Percentiles rank a stretch among this genome's conserved stretches.
These are phyloP conservation scores for Castanospermum australe DNA, from an alignment of 306 rosid genomes.

Conservation along the genomic window DNA sequence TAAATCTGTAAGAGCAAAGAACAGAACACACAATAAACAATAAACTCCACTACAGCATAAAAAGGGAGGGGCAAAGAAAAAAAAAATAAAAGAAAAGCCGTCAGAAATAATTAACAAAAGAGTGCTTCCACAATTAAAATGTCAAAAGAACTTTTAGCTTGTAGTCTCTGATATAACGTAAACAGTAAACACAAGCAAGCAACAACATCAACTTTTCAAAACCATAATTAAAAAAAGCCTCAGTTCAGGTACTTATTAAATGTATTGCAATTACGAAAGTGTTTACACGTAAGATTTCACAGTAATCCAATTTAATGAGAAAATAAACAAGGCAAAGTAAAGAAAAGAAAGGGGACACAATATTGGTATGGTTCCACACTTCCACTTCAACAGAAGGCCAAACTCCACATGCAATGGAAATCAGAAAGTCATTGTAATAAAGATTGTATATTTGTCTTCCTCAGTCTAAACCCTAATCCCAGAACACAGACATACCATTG, in stretches of 20 bases:
- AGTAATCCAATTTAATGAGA: not conserved
- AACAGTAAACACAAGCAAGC: not conserved
- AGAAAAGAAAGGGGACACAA: not conserved
- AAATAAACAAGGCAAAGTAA: not conserved
- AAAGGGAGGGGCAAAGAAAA: not conserved
- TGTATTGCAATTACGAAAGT: not conserved
- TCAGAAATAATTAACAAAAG: not conserved
- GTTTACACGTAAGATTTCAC: not conserved
- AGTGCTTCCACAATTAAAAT: not conserved
- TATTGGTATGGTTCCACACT: not conserved
- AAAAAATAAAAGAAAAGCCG: not conserved
- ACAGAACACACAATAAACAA: not conserved
- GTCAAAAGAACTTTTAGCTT: not conserved
- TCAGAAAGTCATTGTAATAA: not conserved
- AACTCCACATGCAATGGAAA: not conserved
- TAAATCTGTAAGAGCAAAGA: constrained; percentile 27
- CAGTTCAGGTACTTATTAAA: not conserved
- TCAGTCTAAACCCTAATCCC: not conserved
- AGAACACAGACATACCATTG: not conserved
- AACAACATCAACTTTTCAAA: not conserved
- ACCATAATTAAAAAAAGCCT: not conserved
- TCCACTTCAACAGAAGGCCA: constrained; percentile 1
- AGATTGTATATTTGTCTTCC: not conserved
- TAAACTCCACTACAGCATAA: constrained; percentile 1
- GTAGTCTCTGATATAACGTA: not conserved